Percentiles rank a stretch among this genome's conserved stretches.
These are phyloP conservation scores for Fusarium sublunatum DNA, from an alignment of 2,329 filamentous ascomycete species.

Conservation along the genomic window DNA sequence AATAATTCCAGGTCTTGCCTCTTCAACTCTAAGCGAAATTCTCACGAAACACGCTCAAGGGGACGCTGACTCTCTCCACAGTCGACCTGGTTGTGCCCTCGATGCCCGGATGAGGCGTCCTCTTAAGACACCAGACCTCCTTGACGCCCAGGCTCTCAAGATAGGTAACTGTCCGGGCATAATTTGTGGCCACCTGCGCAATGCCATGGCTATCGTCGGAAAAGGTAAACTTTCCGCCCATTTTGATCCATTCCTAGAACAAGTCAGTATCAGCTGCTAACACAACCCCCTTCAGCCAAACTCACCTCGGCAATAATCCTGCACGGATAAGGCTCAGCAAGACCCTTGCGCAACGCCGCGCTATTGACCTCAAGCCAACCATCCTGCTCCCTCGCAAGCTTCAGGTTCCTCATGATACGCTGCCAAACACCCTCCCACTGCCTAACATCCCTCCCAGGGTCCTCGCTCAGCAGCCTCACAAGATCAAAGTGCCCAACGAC, in stretches of 20 bases:
- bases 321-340: slow-evolving; percentile 89
- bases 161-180: slow-evolving; percentile 75
- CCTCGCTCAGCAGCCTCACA: slow-evolving; percentile 80
- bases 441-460: slow-evolving; percentile 71
- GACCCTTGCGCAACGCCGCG: slow-evolving; percentile 86
- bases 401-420: slow-evolving; percentile 78
- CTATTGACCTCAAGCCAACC: slow-evolving; percentile 92
- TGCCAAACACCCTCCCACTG: slow-evolving; percentile 76
- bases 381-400: slow-evolving; percentile 75
- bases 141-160: slow-evolving; percentile 73
- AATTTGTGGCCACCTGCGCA: slow-evolving; percentile 89
- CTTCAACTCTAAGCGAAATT: slow-evolving; percentile 35
- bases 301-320: slow-evolving; percentile 79
- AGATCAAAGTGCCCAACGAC: slow-evolving; percentile 96
- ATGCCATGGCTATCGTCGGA: slow-evolving; percentile 95
- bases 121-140: slow-evolving; percentile 68
- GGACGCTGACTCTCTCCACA: slow-evolving; percentile 58
- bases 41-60: slow-evolving; percentile 55
- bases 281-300: slow-evolving; percentile 18
- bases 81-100: slow-evolving; percentile 48
- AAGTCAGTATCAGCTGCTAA: slow-evolving; percentile 3
- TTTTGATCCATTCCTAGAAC: slow-evolving; percentile 72
- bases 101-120: slow-evolving; percentile 49
- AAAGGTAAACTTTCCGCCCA: slow-evolving; percentile 86
- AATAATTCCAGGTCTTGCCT: neutral